Evolutionary conservation across 1,139 yeast genomes (phyloP).

Genomic region (Kazachstania sp.): DNA sequence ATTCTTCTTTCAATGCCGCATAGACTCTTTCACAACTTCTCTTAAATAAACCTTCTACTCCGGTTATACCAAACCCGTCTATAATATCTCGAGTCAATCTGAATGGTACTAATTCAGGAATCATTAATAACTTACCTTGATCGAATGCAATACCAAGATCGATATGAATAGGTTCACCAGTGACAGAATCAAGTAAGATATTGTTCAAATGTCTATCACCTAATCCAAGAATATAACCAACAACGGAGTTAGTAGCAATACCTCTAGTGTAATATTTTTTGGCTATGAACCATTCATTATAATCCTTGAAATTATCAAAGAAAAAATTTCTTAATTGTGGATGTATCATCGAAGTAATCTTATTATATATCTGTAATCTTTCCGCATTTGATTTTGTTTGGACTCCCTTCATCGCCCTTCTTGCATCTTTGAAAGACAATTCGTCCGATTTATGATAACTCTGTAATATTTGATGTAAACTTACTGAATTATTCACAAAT

Average conservation of each 20-base stretch:
- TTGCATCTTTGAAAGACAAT: conserved; percentile 48
- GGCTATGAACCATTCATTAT: conserved; percentile 66
- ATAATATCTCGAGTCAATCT: conserved; percentile 82
- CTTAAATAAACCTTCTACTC: conserved; percentile 67
- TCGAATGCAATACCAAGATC: conserved; percentile 96
- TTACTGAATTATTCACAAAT: conserved; percentile 70
- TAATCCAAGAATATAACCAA: conserved; percentile 79
- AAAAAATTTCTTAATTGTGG: conserved; percentile 72
- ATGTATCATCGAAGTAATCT: conserved; percentile 43
- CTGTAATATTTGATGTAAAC: conserved; percentile 59
- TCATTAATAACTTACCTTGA: conserved; percentile 70
- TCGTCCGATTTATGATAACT: conserved; percentile 50
- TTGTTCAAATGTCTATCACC: conserved; percentile 96
- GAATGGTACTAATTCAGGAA: conserved; percentile 93
- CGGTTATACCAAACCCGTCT: conserved; percentile 86
- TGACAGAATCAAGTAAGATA: conserved; percentile 61
- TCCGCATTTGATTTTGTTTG: conserved; percentile 41
- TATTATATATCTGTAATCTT: conserved; percentile 42
- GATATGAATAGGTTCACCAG: conserved; percentile 93
- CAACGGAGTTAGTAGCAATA: conserved; percentile 74
- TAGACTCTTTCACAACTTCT: conserved; percentile 69
- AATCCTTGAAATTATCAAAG: conserved; percentile 53
- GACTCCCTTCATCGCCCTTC: conserved; percentile 53
- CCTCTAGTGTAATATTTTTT: conserved; percentile 66
- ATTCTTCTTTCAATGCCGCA: conserved; percentile 55